Percentiles rank a stretch among this genome's conserved stretches.
phyloP scores from a whole-genome alignment of 805 yeast genomes.

The Brettanomyces anomalus region DNA sequence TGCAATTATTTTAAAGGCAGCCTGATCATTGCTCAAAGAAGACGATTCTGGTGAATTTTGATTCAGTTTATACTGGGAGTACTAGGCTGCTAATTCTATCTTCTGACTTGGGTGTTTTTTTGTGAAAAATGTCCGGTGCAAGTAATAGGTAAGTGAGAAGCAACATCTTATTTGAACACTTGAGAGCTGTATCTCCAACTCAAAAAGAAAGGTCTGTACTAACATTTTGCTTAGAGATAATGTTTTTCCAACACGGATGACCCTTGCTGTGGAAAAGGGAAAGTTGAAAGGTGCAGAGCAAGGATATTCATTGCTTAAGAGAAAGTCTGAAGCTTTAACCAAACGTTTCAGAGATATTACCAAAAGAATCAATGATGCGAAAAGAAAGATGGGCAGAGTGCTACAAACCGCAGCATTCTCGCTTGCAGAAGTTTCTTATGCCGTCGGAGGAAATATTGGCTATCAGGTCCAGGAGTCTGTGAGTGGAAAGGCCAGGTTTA shows the following conservation, averaged over 20 bases:
- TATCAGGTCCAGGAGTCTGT: conserved; percentile 88
- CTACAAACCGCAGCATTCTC: conserved; percentile 99
- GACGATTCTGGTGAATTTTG: no score
- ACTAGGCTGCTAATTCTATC: no score
- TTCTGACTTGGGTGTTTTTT: no score
- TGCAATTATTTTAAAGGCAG: no score
- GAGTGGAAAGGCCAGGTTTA: conserved; percentile 84
- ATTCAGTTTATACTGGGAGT: no score
- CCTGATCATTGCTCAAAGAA: no score
- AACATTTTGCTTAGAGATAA: conserved; percentile 54
- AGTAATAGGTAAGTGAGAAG: conserved; percentile 18
- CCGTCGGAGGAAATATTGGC: conserved; percentile 92
- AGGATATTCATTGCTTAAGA: conserved; percentile 86
- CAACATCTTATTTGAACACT: not conserved
- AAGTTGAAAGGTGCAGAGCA: conserved; percentile 96
- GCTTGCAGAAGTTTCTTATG: conserved; percentile 93
- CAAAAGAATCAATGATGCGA: conserved; percentile 86
- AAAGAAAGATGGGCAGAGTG: conserved; percentile 94
- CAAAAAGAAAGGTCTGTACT: not conserved
- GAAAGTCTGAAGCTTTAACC: conserved; percentile 95
- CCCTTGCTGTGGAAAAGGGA: conserved; percentile 87
- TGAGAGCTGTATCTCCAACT: not conserved
- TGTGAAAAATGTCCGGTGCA: conserved; percentile 17
- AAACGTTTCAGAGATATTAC: conserved; percentile 95
- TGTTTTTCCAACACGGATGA: conserved; percentile 97